These are phyloP conservation scores for Rhodotorula taiwanensis DNA, from an alignment of 768 basidiomycete species.

Conservation along the genomic window DNA sequence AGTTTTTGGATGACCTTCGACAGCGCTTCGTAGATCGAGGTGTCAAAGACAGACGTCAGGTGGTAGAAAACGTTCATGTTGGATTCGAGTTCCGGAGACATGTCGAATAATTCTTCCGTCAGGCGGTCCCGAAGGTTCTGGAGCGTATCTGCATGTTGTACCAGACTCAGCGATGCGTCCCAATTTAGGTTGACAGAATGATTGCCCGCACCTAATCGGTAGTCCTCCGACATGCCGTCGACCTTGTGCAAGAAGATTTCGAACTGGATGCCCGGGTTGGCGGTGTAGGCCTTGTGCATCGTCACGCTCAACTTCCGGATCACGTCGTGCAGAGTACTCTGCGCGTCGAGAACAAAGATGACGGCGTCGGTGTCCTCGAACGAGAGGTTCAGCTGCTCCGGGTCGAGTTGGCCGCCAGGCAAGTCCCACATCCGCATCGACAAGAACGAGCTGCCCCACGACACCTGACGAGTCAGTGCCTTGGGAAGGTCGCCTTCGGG, in stretches of 20 bases:
- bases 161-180: no score
- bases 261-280: conserved; percentile 66
- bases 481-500: no score
- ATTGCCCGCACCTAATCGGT: conserved; percentile 78
- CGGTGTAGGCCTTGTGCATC: conserved; percentile 55
- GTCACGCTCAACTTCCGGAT: conserved; percentile 57
- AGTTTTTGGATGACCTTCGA: conserved; percentile 81
- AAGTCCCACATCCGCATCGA: conserved; percentile 94
- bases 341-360: conserved; percentile 91
- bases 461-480: not conserved
- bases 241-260: conserved; percentile 95
- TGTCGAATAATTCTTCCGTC: conserved; percentile 70
- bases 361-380: conserved; percentile 74
- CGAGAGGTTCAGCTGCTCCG: conserved; percentile 62
- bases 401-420: conserved; percentile 67
- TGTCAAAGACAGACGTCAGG: conserved; percentile 88
- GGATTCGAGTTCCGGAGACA: conserved; percentile 49
- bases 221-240: conserved; percentile 78
- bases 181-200: no score
- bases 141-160: conserved; percentile 63
- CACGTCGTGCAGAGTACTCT: conserved; percentile 53
- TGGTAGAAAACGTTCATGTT: conserved; percentile 62
- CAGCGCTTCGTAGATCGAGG: conserved; percentile 84
- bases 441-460: conserved; percentile 64
- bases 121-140: conserved; percentile 83